These are phyloP conservation scores for Aspergillus calidoustus DNA, from an alignment of 2,329 filamentous ascomycete species.

Conservation along the genomic window DNA sequence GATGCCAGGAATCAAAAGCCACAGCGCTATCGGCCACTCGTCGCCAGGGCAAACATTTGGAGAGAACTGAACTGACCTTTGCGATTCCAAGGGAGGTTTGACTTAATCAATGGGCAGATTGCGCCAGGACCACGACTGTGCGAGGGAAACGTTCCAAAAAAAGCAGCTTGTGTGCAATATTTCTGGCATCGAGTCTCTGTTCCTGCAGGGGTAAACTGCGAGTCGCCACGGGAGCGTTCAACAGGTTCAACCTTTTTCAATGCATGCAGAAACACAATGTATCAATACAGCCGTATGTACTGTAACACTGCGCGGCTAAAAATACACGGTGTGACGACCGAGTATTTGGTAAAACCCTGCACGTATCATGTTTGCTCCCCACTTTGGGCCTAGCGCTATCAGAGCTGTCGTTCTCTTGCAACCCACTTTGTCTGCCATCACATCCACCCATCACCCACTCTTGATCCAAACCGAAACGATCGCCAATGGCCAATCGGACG, in stretches of 20 bases:
- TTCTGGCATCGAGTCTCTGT: neutral
- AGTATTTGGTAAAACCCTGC: neutral
- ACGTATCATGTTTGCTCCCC: neutral
- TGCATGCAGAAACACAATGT: neutral
- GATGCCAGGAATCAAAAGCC: conserved; percentile 1
- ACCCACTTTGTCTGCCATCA: neutral
- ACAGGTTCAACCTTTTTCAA: neutral
- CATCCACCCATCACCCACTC: conserved; percentile 8
- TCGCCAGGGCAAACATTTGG: neutral
- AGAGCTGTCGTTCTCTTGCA: neutral
- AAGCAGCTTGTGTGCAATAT: neutral
- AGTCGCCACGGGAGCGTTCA: neutral
- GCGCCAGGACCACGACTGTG: conserved; percentile 4
- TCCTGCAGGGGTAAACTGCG: neutral
- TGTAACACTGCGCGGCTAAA: neutral
- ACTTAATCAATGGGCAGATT: conserved; percentile 4
- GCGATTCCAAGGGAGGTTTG: neutral
- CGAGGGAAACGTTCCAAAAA: conserved; percentile 1
- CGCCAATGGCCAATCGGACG: neutral
- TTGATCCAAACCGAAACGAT: conserved; percentile 3
- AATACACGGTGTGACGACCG: neutral
- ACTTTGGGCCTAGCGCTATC: neutral
- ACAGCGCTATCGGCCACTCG: neutral
- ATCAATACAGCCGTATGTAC: neutral
- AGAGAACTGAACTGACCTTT: neutral